Evolutionary conservation across 768 basidiomycete species (phyloP), one percentile per base, ranked within the genome.

Genomic region (Lentinula lateritia): DNA sequence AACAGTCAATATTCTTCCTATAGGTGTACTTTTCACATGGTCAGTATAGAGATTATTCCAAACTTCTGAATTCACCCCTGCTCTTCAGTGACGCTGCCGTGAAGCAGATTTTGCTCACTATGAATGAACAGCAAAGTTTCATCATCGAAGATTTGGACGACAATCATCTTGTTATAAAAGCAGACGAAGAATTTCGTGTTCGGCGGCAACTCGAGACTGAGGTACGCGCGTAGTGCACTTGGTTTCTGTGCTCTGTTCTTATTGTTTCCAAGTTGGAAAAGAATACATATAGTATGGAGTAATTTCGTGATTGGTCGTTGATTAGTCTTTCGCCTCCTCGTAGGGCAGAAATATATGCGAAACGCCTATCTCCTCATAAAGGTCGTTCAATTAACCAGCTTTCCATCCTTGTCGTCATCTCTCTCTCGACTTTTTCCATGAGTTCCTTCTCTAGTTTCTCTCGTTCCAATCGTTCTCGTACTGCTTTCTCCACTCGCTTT

Each of bases 91-190:
- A 95, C 71, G 85, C 91, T 1, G 92, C 92, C 1, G 93, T 95
- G 62, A 95, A 94, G 73, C 91, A 93, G 70, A 92, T 94, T 60
- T 78, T 94, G 39, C 77, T 93, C 56, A 76, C 84, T 38, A 85
- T 94, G 87, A 90, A 94, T 69, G 90, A 93, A 68, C 87, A 82
- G 68, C 78, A 83, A 8, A 83, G 79, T 58, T 95, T 95, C 71
- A 87, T 95, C 64, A 90, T 95, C 63, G 89, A 93, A 66, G 93
- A 95, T 67, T 72, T 95, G 28, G 93, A 94, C 69, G 90, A 93
- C 66, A 82, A 85, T 63, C 91, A 93, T 73, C 68, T 95, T 1
- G 84, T 94, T 58, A 89, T 94, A 71, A 90, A 89, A 67, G 87
- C 88, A 1, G 93, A 94, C 61, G 85, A 88, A 63, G 89, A 93